phyloP scores from a whole-genome alignment of 1,139 yeast genomes.

The Yamadazyma dushanensis region DNA sequence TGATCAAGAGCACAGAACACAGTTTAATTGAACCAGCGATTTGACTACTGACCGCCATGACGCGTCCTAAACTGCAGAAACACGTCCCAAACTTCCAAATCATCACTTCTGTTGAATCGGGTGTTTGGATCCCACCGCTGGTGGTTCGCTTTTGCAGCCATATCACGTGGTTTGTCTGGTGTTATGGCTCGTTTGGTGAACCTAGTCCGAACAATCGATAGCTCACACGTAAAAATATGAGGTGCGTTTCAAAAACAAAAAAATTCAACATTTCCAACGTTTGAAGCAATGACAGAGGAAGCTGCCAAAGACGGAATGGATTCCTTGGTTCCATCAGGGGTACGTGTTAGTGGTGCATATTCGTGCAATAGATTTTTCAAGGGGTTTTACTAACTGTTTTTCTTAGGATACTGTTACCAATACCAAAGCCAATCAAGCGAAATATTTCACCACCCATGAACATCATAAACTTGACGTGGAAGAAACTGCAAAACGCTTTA shows the following conservation, averaged over 20 bases:
- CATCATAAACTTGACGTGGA: slow-evolving; percentile 50
- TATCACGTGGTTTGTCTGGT: no score
- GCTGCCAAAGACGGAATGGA: neutral
- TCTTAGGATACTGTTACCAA: slow-evolving; percentile 14
- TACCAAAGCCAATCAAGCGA: slow-evolving; percentile 17
- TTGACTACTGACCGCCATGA: no score
- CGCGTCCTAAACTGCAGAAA: no score
- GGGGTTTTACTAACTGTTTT: neutral
- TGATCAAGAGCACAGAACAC: no score
- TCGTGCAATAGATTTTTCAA: neutral
- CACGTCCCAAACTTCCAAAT: no score
- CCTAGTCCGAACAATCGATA: no score
- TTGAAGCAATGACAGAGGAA: slow-evolving; percentile 5
- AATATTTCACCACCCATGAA: slow-evolving; percentile 51
- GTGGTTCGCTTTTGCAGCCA: no score
- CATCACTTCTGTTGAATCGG: no score
- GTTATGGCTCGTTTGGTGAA: no score
- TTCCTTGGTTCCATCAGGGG: slow-evolving; percentile 2
- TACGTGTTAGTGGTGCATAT: neutral
- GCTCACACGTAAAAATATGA: slow-evolving; percentile 1
- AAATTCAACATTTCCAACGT: slow-evolving; percentile 3
- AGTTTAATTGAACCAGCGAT: no score
- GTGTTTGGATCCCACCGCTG: no score
- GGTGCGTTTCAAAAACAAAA: slow-evolving; percentile 5
- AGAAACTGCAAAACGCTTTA: slow-evolving; percentile 62